Evolutionary conservation across 805 yeast genomes (phyloP).

Genomic region (Saccharomycopsis oosterbeekiorum): DNA sequence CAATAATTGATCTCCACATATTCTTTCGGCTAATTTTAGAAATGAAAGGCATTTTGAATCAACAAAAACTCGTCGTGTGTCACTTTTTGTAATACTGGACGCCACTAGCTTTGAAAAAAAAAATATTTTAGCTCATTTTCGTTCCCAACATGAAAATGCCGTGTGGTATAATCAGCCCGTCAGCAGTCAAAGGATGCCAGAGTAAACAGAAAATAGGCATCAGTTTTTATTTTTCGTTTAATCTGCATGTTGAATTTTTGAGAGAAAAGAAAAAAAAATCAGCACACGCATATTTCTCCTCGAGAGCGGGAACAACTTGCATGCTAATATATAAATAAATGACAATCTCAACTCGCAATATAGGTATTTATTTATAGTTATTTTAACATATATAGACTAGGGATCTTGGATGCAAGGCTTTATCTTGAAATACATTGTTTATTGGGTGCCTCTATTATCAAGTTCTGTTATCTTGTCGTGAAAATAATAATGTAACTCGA

Average conservation of each 20-base stretch:
- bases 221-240: neutral
- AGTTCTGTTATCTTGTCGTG: neutral
- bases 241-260: constrained; percentile 1
- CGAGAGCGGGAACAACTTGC: neutral
- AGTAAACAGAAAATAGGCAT: neutral
- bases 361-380: no score
- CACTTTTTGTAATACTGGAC: neutral
- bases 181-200: no score
- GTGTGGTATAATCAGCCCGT: neutral
- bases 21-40: neutral
- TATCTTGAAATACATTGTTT: neutral
- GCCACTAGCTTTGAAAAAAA: neutral
- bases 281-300: neutral
- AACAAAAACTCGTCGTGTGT: neutral
- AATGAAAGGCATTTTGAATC: neutral
- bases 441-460: no score
- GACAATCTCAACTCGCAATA: no score
- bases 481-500: no score
- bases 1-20: neutral
- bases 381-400: no score
- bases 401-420: neutral
- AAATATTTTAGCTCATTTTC: neutral
- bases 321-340: no score
- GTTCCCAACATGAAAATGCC: neutral
- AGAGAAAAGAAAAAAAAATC: no score